Evolutionary conservation across 2,329 filamentous ascomycete genomes (phyloP), one percentile per base, ranked within the genome.

Genomic region (Aureobasidium vineae): DNA sequence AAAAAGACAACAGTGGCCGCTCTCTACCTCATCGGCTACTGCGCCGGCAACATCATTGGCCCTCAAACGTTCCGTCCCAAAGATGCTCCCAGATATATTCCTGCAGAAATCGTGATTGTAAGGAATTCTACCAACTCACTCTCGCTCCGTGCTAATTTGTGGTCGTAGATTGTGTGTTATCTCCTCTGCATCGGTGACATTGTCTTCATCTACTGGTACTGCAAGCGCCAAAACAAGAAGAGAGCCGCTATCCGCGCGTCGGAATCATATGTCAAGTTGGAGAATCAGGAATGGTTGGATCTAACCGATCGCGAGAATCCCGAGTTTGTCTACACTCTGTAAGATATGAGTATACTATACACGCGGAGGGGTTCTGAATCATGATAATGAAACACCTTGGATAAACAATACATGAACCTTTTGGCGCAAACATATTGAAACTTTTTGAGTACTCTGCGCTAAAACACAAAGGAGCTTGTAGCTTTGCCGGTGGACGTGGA

Each of bases 191-290:
- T 88, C 11, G 65, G 83, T 2, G 82, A 86, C 66, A 71, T 89
- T 66, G 69, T 81, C 0, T 89, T 89, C 71, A 87, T 90, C 65
- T 87, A 85, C 75, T 82, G 80, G 72, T 89, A 85, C 80, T 90
- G 84, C 73, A 77, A 78, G 13, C 74, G 75, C 23, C 81, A 88
- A 77, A 90, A 90, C 70, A 76, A 74, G 68, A 82, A 82, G 75
- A 90, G 90, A 77, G 84, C 80, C 0, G 71, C 72, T 8, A 71
- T 85, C 19, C 76, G 85, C 49, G 81, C 81, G 1, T 76, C 78
- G 60, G 82, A 85, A 0, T 83, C 79, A 1, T 90, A 90, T 73
- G 78, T 80, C 28, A 86, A 82, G 75, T 68, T 89, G 64, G 85
- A 86, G 73, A 88, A 89, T 68, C 86, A 89, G 75, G 88, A 89